Base-by-base conservation (phyloP, 352 stramenopile species). In the Peronospora farinosa region DNA sequence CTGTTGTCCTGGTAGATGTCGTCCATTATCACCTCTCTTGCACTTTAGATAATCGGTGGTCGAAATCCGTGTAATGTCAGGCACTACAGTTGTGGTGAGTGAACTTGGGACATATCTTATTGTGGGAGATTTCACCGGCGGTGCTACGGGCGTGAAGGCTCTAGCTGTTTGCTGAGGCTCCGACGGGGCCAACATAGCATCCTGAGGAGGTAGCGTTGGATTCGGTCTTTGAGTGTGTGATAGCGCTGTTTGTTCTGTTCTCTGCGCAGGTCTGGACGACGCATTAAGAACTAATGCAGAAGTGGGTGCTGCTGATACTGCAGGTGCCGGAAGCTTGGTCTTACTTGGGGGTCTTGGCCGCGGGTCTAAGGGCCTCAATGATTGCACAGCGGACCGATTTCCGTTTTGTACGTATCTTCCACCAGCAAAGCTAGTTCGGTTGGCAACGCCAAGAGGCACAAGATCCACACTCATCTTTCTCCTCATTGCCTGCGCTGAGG, bases 351-450 rank as follows among this genome's bases (percentile, higher is more conserved):
- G 33, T 38, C 55, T 62, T 48, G 43, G 13, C 27, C 63, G 51
- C 3, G 57, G 35, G 11, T 52, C 42, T 0, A 30, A 46, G 2
- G 40, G n/a, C 16, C 46, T 56, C 0, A 70, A 28, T 3, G 57
- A 57, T 19, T 74, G 51, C 4, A 30, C 25, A 7, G 43, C 36
- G 1, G 60, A 46, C 36, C 74, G 72, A 46, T 82, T 89, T 33
- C 75, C 75, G 25, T 74, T 87, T 31, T 82, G 71, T 13, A 89
- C 74, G 47, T 89, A 89, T 40, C 78, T 12, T 21, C 78, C 78
- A 47, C 68, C 71, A 4, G 51, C 36, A n/a, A 66, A 50, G 30
- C 43, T 69, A 19, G 57, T 13, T 47, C 62, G 56, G 13, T 35
- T 64, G 0, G 42, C 46, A 21, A 72, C 60, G 2, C 78, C 78